Conservation (phyloP, 176 grass and related monocot genomes). For the Pontederia paniculata region DNA sequence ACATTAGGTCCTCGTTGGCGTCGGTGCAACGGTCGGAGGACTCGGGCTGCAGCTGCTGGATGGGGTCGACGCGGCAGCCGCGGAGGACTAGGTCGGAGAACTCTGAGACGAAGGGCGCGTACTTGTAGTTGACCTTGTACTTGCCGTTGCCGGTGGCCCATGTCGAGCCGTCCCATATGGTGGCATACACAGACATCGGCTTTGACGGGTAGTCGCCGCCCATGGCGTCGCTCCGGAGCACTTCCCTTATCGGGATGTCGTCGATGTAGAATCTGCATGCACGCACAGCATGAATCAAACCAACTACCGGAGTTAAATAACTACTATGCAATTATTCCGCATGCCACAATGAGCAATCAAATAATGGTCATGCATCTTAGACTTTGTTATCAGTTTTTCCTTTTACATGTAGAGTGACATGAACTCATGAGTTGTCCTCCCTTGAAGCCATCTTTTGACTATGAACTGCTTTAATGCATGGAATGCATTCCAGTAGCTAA, state of each 20-base stretch:
- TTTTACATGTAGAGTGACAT: too few species aligned
- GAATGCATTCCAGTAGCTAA: too few species aligned
- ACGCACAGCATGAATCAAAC: background rate
- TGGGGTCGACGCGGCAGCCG: slow-evolving; percentile 28
- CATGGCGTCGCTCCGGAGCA: slow-evolving; percentile 35
- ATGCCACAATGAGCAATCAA: background rate
- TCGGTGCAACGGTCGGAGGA: too few species aligned
- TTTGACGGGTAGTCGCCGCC: slow-evolving; percentile 67
- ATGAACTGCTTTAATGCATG: too few species aligned
- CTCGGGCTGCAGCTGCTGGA: too few species aligned
- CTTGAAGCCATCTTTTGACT: too few species aligned
- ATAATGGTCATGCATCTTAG: too few species aligned
- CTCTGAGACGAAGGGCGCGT: slow-evolving; percentile 51
- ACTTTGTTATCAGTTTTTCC: too few species aligned
- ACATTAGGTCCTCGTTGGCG: too few species aligned
- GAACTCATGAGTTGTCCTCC: too few species aligned
- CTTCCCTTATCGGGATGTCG: slow-evolving; percentile 55
- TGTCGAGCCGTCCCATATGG: slow-evolving; percentile 88
- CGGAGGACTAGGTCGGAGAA: slow-evolving; percentile 45
- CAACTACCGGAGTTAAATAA: background rate
- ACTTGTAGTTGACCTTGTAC: too few species aligned
- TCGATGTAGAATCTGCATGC: slow-evolving; percentile 63
- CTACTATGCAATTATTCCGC: background rate
- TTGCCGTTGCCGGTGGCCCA: too few species aligned
- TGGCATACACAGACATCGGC: slow-evolving; percentile 92